These are phyloP conservation scores for Stephanodiscus triporus DNA, from an alignment of 108 stramenopile genomes.

Conservation along the genomic window DNA sequence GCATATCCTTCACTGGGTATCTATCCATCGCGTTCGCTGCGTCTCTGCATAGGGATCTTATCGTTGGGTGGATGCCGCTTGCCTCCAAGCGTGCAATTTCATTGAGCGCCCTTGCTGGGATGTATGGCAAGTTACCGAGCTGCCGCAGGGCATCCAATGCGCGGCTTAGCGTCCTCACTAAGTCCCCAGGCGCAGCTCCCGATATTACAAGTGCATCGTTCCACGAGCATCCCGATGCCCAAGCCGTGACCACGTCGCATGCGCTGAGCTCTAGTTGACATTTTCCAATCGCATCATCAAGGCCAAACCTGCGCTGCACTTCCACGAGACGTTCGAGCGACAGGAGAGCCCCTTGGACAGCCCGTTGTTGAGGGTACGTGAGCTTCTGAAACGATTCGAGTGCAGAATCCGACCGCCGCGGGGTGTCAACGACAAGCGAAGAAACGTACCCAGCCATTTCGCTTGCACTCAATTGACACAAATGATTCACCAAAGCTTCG, in stretches of 20 bases:
- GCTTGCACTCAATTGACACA: conserved; percentile 51
- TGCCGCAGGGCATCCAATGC: conserved; percentile 84
- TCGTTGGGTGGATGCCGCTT: conserved; percentile 67
- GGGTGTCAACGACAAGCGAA: conserved; percentile 68
- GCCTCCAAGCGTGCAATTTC: conserved; percentile 44
- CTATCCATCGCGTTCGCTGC: conserved; percentile 74
- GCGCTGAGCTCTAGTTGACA: conserved; percentile 67
- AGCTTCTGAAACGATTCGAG: conserved; percentile 63
- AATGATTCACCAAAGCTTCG: conserved; percentile 41
- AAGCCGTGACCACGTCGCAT: conserved; percentile 76
- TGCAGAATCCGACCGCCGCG: conserved; percentile 52
- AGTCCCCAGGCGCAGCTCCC: conserved; percentile 77
- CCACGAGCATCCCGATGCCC: conserved; percentile 83
- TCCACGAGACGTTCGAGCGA: conserved; percentile 70
- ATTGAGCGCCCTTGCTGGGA: conserved; percentile 58
- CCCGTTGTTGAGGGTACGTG: conserved; percentile 62
- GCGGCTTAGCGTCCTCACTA: conserved; percentile 69
- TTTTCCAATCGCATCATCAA: conserved; percentile 60
- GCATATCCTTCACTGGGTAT: conserved; percentile 83
- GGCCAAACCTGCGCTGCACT: conserved; percentile 61
- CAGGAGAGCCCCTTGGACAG: conserved; percentile 67
- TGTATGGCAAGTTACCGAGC: conserved; percentile 66
- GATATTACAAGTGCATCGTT: conserved; percentile 74
- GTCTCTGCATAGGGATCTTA: conserved; percentile 69
- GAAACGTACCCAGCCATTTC: conserved; percentile 85